Evolutionary conservation across 208 protist species (phyloP).

Genomic region (Leishmania martiniquensis): DNA sequence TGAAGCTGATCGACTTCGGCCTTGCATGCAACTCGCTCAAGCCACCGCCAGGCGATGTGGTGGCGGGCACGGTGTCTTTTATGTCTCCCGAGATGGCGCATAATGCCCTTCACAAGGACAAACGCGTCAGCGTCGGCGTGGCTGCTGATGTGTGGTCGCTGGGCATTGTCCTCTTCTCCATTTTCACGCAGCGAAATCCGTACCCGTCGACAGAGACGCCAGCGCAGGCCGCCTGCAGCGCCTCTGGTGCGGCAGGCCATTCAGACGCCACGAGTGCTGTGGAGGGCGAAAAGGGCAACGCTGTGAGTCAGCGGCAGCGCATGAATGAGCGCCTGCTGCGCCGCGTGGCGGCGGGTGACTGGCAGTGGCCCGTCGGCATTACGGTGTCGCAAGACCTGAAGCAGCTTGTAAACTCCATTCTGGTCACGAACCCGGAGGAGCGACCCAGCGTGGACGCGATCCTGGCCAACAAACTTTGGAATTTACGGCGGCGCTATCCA

Average conservation of each 20-base stretch:
- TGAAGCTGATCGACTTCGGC: conserved; percentile 93
- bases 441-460: conserved; percentile 71
- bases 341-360: conserved; percentile 72
- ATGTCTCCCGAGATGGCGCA: conserved; percentile 94
- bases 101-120: conserved; percentile 84
- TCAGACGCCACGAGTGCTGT: not conserved
- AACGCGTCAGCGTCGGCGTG: conserved; percentile 80
- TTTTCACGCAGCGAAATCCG: conserved; percentile 88
- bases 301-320: conserved; percentile 30
- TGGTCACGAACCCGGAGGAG: conserved; percentile 54
- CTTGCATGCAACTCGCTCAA: conserved; percentile 73
- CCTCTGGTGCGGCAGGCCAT: not conserved
- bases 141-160: conserved; percentile 87
- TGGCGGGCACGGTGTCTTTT: conserved; percentile 92
- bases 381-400: conserved; percentile 63
- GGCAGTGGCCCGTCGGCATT: conserved; percentile 75
- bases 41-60: conserved; percentile 82
- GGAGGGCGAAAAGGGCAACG: not conserved
- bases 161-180: conserved; percentile 91
- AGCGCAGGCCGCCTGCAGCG: conserved; percentile 3
- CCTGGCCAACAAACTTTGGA: conserved; percentile 68
- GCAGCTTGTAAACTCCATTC: conserved; percentile 69
- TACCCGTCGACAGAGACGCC: conserved; percentile 43
- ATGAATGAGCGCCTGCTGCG: conserved; percentile 67
- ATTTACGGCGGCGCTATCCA: conserved; percentile 66